Evolutionary conservation across 352 stramenopile genomes (phyloP).

Genomic region (Elongisporangium undulatum): DNA sequence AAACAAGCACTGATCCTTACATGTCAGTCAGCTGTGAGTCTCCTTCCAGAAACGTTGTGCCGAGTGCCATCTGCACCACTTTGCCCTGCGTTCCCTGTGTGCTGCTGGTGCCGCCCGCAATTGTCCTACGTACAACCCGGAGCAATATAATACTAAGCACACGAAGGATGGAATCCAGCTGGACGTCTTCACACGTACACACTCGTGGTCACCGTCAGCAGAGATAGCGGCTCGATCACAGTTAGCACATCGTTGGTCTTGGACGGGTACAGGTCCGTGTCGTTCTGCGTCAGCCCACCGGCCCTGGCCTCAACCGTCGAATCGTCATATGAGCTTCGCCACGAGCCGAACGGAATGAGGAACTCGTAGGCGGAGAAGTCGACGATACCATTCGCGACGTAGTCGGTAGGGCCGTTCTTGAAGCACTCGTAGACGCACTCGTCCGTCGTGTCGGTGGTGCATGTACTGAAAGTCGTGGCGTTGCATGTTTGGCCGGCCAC

Average conservation of each 20-base stretch:
- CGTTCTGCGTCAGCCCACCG: slow-evolving; percentile 1
- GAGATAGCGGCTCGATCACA: slow-evolving; percentile 25
- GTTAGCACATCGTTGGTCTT: slow-evolving; percentile 28
- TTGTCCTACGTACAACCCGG: slow-evolving; percentile 16
- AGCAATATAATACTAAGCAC: not conserved
- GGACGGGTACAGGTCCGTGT: slow-evolving; percentile 25
- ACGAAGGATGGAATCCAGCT: not conserved
- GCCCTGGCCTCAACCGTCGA: slow-evolving; percentile 3
- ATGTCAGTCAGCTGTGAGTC: slow-evolving; percentile 35
- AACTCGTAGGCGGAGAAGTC: slow-evolving; percentile 49
- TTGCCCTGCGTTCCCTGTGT: slow-evolving; percentile 34
- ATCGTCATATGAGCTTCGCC: slow-evolving; percentile 18
- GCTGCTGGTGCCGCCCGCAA: slow-evolving; percentile 46
- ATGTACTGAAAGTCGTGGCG: slow-evolving; percentile 21
- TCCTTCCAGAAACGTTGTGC: slow-evolving; percentile 19
- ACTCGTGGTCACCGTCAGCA: slow-evolving; percentile 19
- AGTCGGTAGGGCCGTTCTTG: slow-evolving; percentile 30
- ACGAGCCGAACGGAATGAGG: slow-evolving; percentile 51
- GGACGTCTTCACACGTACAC: slow-evolving; percentile 17
- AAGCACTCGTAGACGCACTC: slow-evolving; percentile 53
- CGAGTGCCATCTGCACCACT: slow-evolving; percentile 33
- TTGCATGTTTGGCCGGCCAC: slow-evolving; percentile 15
- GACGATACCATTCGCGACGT: slow-evolving; percentile 34
- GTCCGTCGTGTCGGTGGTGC: slow-evolving; percentile 12
- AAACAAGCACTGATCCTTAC: slow-evolving; percentile 16